A percentile compares a stretch with the other conserved stretches of the same genome.
Conservation (phyloP, 768 basidiomycete genomes). For the Agaricus bisporus region DNA sequence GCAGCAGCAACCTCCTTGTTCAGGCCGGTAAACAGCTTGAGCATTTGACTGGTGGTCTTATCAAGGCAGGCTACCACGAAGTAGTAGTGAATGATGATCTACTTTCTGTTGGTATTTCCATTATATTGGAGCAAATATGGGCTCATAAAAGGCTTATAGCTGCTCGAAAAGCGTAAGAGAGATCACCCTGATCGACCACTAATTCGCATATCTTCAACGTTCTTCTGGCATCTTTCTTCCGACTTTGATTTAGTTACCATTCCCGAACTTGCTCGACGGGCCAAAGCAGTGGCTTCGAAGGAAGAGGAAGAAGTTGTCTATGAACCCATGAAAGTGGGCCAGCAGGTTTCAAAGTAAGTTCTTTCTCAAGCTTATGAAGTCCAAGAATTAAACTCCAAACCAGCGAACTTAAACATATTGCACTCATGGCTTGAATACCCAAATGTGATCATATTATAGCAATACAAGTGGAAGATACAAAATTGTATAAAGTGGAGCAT, state of each 20-base stretch:
- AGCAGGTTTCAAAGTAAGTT: conserved; percentile 77
- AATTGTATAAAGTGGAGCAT: conserved; percentile 3
- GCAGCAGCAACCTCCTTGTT: conserved; percentile 77
- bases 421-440: conserved; percentile 58
- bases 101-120: conserved; percentile 44
- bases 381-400: background rate
- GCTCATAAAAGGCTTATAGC: conserved; percentile 28
- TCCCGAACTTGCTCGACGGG: conserved; percentile 42
- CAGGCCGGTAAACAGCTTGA: conserved; percentile 97
- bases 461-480: background rate
- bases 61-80: conserved; percentile 93
- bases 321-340: conserved; percentile 79
- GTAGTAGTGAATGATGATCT: conserved; percentile 87
- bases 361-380: background rate
- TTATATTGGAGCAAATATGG: background rate
- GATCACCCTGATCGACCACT: conserved; percentile 71
- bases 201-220: conserved; percentile 94
- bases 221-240: conserved; percentile 92
- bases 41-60: conserved; percentile 74
- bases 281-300: conserved; percentile 36
- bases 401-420: conserved; percentile 79
- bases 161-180: conserved; percentile 53
- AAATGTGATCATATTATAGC: conserved; percentile 1
- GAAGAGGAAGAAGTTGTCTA: conserved; percentile 43
- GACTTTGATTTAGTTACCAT: conserved; percentile 74